Evolutionary conservation across 257 asterid genomes (phyloP), one percentile per base, ranked within the genome.

Genomic region (Solanum clarkiae): DNA sequence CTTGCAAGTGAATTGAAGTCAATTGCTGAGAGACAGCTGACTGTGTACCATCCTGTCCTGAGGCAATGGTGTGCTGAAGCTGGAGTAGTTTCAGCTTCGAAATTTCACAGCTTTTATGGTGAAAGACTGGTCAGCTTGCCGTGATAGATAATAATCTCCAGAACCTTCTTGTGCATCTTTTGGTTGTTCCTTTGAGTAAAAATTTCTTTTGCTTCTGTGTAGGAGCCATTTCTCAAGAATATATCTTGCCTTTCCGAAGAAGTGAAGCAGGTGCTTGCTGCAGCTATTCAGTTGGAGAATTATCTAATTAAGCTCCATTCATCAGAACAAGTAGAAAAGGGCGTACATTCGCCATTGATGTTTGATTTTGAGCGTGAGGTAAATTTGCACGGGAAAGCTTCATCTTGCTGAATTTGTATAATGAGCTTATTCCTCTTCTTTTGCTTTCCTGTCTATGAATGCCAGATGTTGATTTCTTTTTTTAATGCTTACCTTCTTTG

Each of bases 191-290:
- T 72, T 84, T 90, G 84, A 88, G 53, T 82, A 56, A 20, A 24
- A 54, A 42, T 87, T 80, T 86, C 80, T 87, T 74, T 53, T 87
- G 68, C 56, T 85, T 53, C 62, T 88, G 85, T 89, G 83, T 68
- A 96, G 99, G 90, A 83, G 86, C 99, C 98, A 8, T 96, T 92
- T 89, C 93, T 96, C 87, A 88, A 88, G 93, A 91, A 87, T 86
- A 90, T 92, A 60, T 88, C 95, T 75, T 85, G 91, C 89, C 91
- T 92, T 87, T 89, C 91, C 49, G 96, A 92, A 89, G 98, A 93
- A 85, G 97, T 90, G 84, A 91, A 89, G 89, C 88, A 86, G 84
- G 98, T 95, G 85, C 99, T 96, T 86, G 93, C 98, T 86, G 98
- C 94, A 80, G 98, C 99, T 87, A 88, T 88, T 90, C 90, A 86